Base-by-base conservation (phyloP, 2,329 filamentous ascomycete genomes). In the Aulographum hederae region DNA sequence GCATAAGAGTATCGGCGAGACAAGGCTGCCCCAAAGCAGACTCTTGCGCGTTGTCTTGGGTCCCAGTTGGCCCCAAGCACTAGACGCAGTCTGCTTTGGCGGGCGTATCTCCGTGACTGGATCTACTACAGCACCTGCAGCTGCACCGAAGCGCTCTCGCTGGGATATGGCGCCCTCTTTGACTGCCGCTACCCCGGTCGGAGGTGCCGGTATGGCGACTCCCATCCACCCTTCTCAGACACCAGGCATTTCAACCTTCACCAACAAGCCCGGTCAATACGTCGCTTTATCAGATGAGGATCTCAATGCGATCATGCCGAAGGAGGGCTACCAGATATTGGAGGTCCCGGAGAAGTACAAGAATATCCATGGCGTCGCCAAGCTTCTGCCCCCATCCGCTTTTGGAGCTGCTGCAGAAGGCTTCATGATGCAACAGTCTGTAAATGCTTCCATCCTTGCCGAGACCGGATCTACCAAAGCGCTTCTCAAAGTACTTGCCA, bases 371-470 rank as follows among this genome's bases (percentile, higher is more conserved):
- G 74, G 78, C 20, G 71, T 80, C 31, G 67, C 82, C 21, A 72
- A 84, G 50, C n/a, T n/a, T n/a, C n/a, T n/a, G n/a, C n/a, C n/a
- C n/a, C 66, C 73, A 11, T 71, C 80, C n/a, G 53, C 60, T 25
- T 8, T 28, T 28, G 8, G 8, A 17, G 46, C 54, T 29, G 60
- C 57, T 32, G 64, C 78, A 16, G 71, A 68, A 26, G 89, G 89
- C 2, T 98, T 95, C 58, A 89, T 92, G 76, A 92, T 94, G 73
- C 89, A 95, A 50, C 84, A 98, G 42, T 80, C 84, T 6, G 84
- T 91, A 42, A 84, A 79, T 48, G 73, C 74, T 37, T 71, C 82
- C 40, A 63, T 79, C 31, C 71, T 86, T 47, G 82, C 84, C 42
- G 92, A 91, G 57, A 80, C 91, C 42, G 71, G 95, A 45, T 82